Percentiles rank a stretch among this genome's conserved stretches.
These are phyloP conservation scores for Mucor piriformis DNA, from an alignment of 371 early-diverging fungal genomes.

Conservation along the genomic window DNA sequence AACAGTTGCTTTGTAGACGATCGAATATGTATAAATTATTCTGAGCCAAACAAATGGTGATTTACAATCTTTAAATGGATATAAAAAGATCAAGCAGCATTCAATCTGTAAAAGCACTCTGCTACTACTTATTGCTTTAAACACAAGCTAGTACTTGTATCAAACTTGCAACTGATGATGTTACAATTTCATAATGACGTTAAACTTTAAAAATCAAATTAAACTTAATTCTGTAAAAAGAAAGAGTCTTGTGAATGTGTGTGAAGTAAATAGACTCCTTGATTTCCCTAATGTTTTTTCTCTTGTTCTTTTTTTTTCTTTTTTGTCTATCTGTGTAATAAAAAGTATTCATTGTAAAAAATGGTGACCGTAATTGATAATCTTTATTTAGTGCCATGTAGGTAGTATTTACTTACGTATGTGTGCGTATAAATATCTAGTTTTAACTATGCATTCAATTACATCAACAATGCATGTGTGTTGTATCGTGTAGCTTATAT, in stretches of 20 bases:
- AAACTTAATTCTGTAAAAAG: constrained; percentile 17
- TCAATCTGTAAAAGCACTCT: not conserved
- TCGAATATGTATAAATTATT: constrained; percentile 6
- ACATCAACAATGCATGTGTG: not conserved
- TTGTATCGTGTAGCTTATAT: not conserved
- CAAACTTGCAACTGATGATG: not conserved
- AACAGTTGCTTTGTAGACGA: not conserved
- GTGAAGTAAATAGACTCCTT: constrained; percentile 8
- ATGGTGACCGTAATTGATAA: not conserved
- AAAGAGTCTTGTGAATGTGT: constrained; percentile 12
- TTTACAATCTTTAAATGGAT: not conserved
- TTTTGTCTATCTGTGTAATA: not conserved
- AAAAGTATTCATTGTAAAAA: not conserved
- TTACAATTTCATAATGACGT: constrained; percentile 1
- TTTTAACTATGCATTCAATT: not conserved
- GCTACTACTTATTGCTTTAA: no score
- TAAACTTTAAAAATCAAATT: constrained; percentile 17
- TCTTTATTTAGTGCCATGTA: not conserved
- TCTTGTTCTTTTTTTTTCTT: not conserved
- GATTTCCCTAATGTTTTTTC: constrained; percentile 1
- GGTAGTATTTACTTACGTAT: not conserved
- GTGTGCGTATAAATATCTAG: no score
- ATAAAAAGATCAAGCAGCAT: not conserved
- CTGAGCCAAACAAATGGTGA: not conserved
- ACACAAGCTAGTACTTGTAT: not conserved